These are phyloP conservation scores for Pseudocercospora fuligena DNA, from an alignment of 2,329 filamentous ascomycete species.

Conservation along the genomic window DNA sequence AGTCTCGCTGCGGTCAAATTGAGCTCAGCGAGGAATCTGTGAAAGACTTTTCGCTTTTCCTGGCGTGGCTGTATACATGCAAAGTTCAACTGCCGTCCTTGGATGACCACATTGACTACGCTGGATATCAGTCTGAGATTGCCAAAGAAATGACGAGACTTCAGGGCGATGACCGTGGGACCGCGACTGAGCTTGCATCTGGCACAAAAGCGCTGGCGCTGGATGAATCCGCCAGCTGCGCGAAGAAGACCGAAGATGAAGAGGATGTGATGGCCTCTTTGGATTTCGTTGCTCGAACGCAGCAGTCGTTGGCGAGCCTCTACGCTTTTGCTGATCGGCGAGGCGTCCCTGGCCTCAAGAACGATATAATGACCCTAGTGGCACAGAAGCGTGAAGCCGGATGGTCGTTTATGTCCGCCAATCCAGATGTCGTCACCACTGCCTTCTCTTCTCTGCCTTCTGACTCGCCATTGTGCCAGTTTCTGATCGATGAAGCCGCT, in stretches of 20 bases:
- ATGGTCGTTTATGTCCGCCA: background rate
- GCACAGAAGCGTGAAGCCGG: background rate
- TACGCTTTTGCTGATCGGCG: background rate
- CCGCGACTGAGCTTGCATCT: background rate
- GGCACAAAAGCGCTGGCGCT: background rate
- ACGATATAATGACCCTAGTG: background rate
- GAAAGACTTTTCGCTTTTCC: conserved; percentile 6
- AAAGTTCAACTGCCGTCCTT: background rate
- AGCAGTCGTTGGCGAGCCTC: background rate
- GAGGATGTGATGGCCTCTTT: background rate
- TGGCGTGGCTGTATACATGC: background rate
- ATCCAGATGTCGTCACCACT: background rate
- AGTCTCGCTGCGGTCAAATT: background rate
- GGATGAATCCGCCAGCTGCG: background rate
- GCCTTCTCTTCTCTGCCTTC: background rate
- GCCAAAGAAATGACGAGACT: background rate
- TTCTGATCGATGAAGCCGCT: background rate
- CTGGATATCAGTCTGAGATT: background rate
- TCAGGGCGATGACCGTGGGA: too few species aligned
- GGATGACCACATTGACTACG: background rate
- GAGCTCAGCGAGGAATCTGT: background rate
- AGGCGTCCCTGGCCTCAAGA: background rate
- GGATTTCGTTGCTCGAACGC: background rate
- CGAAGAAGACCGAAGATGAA: background rate
- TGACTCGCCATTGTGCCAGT: background rate